Base-by-base conservation (phyloP, 345 rosid genomes). In the Rubroshorea leprosula region DNA sequence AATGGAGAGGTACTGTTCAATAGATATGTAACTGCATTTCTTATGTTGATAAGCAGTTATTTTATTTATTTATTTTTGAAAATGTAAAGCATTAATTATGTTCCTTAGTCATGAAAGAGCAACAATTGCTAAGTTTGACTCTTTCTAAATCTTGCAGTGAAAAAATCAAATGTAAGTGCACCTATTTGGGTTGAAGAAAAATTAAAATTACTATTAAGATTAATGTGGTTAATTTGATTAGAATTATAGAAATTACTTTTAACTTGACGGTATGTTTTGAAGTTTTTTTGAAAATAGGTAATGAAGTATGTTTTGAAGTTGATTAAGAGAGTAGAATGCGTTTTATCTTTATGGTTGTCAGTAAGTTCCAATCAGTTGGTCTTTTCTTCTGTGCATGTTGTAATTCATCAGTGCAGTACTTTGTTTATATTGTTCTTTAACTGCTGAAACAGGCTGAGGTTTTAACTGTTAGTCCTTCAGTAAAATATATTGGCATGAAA, bases 381-480 rank as follows among this genome's bases (percentile, higher is more conserved):
- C 2, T 0, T 2, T n/a, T 39, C 7, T 1, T 31, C 31, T 67
- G 5, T 51, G n/a, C n/a, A n/a, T n/a, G n/a, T n/a, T n/a, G n/a
- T n/a, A n/a, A n/a, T n/a, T n/a, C n/a, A n/a, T n/a, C n/a, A n/a
- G n/a, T n/a, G n/a, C n/a, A n/a, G n/a, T n/a, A n/a, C n/a, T n/a
- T n/a, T n/a, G n/a, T n/a, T 64, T 68, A 24, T 61, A 21, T 60
- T 9, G 29, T 14, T 54, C 54, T 67, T 54, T 58, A 63, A 51
- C 88, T 89, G 99, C 89, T 75, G 17, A 68, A 70, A 68, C 68
- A 69, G 41, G 87, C 41, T 3, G 41, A 78, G 65, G 47, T 72
- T 51, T 76, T 93, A 64, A 81, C 84, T 56, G 63, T 72, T 21
- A 71, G 90, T 70, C 71, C 97, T 14, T 78, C 76, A 0, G 94